Conservation (phyloP, 306 rosid species). For the Vachellia collinsii region DNA sequence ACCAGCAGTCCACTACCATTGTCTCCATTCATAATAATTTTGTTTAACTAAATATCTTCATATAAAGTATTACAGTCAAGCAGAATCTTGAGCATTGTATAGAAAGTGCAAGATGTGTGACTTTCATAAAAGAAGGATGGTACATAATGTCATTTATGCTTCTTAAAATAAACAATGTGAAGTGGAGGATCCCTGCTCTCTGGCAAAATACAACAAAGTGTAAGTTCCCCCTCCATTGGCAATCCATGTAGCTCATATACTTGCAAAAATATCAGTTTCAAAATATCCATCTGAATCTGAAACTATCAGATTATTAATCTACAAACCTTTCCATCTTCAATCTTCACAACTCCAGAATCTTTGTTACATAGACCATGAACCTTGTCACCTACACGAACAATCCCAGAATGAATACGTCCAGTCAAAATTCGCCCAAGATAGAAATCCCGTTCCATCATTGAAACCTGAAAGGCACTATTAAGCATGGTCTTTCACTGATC, state of each 20-base stretch:
- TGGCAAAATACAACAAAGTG: background rate
- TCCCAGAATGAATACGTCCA: conserved; percentile 82
- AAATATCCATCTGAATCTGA: conserved; percentile 18
- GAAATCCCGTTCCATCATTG: conserved; percentile 96
- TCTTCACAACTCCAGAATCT: conserved; percentile 73
- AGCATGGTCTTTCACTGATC: conserved; percentile 44
- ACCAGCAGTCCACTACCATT: background rate
- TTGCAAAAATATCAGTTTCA: conserved; percentile 21
- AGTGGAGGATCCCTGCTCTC: background rate
- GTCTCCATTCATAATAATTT: conserved; percentile 1
- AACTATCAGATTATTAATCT: conserved; percentile 21
- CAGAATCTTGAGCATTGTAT: conserved; percentile 13
- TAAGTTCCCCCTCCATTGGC: background rate
- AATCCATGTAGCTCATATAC: conserved; percentile 12
- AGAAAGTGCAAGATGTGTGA: background rate
- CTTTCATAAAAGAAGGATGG: background rate
- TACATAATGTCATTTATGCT: background rate
- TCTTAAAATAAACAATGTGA: conserved; percentile 17
- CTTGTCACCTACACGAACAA: conserved; percentile 82
- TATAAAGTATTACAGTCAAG: background rate
- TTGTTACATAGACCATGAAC: conserved; percentile 83
- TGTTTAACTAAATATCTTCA: background rate
- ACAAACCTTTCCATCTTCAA: conserved; percentile 97
- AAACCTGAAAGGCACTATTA: conserved; percentile 77
- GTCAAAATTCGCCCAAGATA: conserved; percentile 95